Conservation (phyloP, 805 yeast species). For the Wickerhamiella hasegawae region DNA sequence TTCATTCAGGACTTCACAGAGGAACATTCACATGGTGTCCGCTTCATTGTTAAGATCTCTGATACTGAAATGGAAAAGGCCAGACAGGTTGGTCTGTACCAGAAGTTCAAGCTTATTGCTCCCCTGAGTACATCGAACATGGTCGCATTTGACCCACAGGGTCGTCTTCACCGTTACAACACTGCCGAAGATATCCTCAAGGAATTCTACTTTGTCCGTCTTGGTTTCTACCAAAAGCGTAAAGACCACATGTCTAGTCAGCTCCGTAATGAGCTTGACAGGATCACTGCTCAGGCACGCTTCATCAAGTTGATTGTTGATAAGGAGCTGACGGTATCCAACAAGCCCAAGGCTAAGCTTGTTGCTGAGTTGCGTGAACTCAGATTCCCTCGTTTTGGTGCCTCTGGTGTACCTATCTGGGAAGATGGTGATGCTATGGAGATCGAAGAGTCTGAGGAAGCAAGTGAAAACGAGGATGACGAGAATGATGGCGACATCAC, state of each 20-base stretch:
- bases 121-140: slow-evolving; percentile 63
- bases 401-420: slow-evolving; percentile 46
- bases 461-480: slow-evolving; percentile 25
- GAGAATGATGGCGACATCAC: slow-evolving; percentile 16
- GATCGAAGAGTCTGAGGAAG: slow-evolving; percentile 24
- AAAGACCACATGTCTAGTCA: slow-evolving; percentile 63
- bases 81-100: slow-evolving; percentile 57
- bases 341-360: slow-evolving; percentile 51
- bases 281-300: slow-evolving; percentile 67
- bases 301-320: slow-evolving; percentile 85
- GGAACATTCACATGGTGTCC: slow-evolving; percentile 71
- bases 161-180: slow-evolving; percentile 72
- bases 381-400: slow-evolving; percentile 60
- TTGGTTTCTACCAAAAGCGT: slow-evolving; percentile 81
- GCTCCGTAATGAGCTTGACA: slow-evolving; percentile 59
- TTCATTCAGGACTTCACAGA: slow-evolving; percentile 95
- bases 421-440: slow-evolving; percentile 20
- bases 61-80: slow-evolving; percentile 77
- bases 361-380: slow-evolving; percentile 44
- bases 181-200: slow-evolving; percentile 58
- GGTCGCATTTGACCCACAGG: slow-evolving; percentile 89
- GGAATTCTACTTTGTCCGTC: slow-evolving; percentile 73
- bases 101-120: slow-evolving; percentile 63
- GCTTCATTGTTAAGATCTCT: slow-evolving; percentile 59
- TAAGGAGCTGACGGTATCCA: slow-evolving; percentile 48